These are phyloP conservation scores for Vitis hybrid DNA, from an alignment of 177 flowering plant genomes.

Conservation along the genomic window DNA sequence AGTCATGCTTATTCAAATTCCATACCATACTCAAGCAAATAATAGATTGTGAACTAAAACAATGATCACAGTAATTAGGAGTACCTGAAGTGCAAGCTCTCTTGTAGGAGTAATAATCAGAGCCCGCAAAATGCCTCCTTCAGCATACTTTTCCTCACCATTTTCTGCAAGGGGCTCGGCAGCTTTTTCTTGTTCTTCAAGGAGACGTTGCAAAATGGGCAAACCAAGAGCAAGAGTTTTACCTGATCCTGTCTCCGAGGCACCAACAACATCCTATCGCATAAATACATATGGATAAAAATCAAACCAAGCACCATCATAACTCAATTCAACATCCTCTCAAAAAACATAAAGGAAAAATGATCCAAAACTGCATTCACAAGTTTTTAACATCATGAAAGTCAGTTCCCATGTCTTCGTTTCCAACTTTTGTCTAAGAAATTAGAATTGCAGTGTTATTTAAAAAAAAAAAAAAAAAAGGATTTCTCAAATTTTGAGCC, in stretches of 20 bases:
- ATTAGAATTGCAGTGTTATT: too few relatives aligned
- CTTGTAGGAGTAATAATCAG: slow-evolving; percentile 92
- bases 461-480: too few relatives aligned
- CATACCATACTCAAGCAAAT: background rate
- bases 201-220: slow-evolving; percentile 91
- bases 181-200: slow-evolving; percentile 76
- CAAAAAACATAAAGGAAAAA: background rate
- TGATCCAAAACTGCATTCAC: too few relatives aligned
- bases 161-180: slow-evolving; percentile 33
- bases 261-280: slow-evolving; percentile 90
- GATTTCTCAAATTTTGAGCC: too few relatives aligned
- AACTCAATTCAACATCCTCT: background rate
- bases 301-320: slow-evolving; percentile 2
- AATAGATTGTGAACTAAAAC: background rate
- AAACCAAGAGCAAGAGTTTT: slow-evolving; percentile 98
- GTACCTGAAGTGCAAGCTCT: slow-evolving; percentile 97
- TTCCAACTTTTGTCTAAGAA: too few relatives aligned
- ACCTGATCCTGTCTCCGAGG: slow-evolving; percentile 99
- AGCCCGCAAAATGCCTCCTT: slow-evolving; percentile 64
- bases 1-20: background rate
- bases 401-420: too few relatives aligned
- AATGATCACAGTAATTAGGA: background rate
- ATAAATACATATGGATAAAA: background rate
- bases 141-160: slow-evolving; percentile 44
- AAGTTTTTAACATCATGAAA: too few relatives aligned